Conservation (phyloP, 768 basidiomycete species). For the Lentinula raphanica region DNA sequence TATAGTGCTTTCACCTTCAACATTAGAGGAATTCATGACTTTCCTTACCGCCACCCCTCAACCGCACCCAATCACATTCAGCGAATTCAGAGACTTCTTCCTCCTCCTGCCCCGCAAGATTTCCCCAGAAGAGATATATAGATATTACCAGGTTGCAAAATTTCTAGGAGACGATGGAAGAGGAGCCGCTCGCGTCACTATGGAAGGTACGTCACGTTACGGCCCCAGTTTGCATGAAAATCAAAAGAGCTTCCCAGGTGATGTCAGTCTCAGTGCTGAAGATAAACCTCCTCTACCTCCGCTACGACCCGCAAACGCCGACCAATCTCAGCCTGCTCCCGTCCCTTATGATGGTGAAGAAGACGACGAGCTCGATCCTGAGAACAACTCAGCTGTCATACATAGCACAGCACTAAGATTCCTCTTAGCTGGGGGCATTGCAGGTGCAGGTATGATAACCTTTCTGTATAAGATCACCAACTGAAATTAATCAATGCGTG, state of each 20-base stretch:
- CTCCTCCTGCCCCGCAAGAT: conserved; percentile 78
- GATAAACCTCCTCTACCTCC: conserved; percentile 46
- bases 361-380: conserved; percentile 47
- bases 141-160: conserved; percentile 67
- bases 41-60: conserved; percentile 69
- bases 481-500: not conserved
- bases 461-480: not conserved
- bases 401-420: conserved; percentile 79
- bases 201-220: conserved; percentile 65
- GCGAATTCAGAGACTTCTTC: conserved; percentile 86
- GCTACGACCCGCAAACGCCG: not conserved
- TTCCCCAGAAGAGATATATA: conserved; percentile 82
- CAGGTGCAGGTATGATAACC: conserved; percentile 73
- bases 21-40: conserved; percentile 77
- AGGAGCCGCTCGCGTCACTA: conserved; percentile 75
- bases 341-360: conserved; percentile 24
- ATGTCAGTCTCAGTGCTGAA: conserved; percentile 74
- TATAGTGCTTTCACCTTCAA: conserved; percentile 61
- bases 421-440: conserved; percentile 88
- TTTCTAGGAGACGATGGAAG: conserved; percentile 71
- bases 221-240: not conserved
- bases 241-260: conserved; percentile 42
- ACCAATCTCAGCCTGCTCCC: conserved; percentile 6
- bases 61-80: conserved; percentile 67
- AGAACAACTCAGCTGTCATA: conserved; percentile 55